phyloP scores from a whole-genome alignment of 73 alveolate species.

The Diophrys sp. region DNA sequence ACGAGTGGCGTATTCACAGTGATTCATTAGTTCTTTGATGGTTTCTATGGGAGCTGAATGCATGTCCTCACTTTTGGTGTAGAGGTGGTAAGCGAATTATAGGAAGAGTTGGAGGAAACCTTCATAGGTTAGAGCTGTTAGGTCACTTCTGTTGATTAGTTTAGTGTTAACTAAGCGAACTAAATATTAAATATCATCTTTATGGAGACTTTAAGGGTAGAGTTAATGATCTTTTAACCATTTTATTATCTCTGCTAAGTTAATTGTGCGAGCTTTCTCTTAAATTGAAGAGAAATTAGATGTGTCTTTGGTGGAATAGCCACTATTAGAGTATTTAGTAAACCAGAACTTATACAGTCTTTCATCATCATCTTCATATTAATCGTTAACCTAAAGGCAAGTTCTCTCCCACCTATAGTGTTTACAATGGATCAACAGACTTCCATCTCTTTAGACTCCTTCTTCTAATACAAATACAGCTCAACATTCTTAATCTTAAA shows the following conservation, averaged over 20 bases:
- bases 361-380: too few relatives aligned
- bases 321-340: slow-evolving; percentile 64
- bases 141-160: slow-evolving; percentile 27
- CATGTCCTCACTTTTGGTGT: slow-evolving; percentile 5
- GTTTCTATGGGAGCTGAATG: slow-evolving; percentile 31
- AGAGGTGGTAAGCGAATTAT: slow-evolving; percentile 22
- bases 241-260: slow-evolving; percentile 26
- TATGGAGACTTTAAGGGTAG: slow-evolving; percentile 27
- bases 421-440: too few relatives aligned
- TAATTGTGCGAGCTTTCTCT: slow-evolving; percentile 10
- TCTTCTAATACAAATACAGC: too few relatives aligned
- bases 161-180: slow-evolving; percentile 31
- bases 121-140: slow-evolving; percentile 42
- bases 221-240: slow-evolving; percentile 69
- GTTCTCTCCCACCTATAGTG: too few relatives aligned
- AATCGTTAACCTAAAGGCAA: too few relatives aligned
- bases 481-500: too few relatives aligned
- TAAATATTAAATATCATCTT: slow-evolving; percentile 29
- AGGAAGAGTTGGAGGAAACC: slow-evolving; percentile 39
- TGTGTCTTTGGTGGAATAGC: slow-evolving; percentile 20
- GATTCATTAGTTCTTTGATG: slow-evolving; percentile 16
- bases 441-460: too few relatives aligned
- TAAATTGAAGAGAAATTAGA: slow-evolving; percentile 12
- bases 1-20: slow-evolving; percentile 60
- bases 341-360: slow-evolving; percentile 61